Evolutionary conservation across 2,329 filamentous ascomycete genomes (phyloP).

Genomic region (Trichoderma atroviride): DNA sequence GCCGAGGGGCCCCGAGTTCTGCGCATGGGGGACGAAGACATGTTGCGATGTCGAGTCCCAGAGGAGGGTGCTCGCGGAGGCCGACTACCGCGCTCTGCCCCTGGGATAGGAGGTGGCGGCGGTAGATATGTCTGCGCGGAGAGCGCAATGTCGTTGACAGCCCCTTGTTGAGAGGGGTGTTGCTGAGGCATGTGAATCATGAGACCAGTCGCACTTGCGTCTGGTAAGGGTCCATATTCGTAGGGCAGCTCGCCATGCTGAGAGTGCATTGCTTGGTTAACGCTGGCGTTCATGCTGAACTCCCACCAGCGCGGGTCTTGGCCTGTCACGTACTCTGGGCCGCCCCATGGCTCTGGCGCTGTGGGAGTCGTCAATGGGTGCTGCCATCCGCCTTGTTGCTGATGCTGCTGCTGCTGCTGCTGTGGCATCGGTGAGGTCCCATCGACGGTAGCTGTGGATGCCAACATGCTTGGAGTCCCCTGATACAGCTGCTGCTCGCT

Average conservation of each 20-base stretch:
- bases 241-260: constrained; percentile 47
- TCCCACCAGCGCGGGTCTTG: constrained; percentile 36
- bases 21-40: constrained; percentile 45
- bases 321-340: constrained; percentile 36
- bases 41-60: constrained; percentile 50
- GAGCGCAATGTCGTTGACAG: constrained; percentile 42
- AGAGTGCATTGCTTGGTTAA: constrained; percentile 46
- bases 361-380: constrained; percentile 33
- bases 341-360: constrained; percentile 31
- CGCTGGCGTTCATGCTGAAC: constrained; percentile 36
- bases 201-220: constrained; percentile 44
- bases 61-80: constrained; percentile 58
- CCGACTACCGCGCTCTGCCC: constrained; percentile 45
- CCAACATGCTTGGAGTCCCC: background rate
- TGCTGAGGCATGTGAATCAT: constrained; percentile 60
- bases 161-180: constrained; percentile 39
- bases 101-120: constrained; percentile 38
- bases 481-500: constrained; percentile 36
- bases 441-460: background rate
- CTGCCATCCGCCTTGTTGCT: constrained; percentile 28
- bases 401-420: constrained; percentile 25
- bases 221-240: constrained; percentile 42
- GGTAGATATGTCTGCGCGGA: constrained; percentile 43
- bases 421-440: constrained; percentile 22
- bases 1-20: constrained; percentile 47